A percentile compares a stretch with the other conserved stretches of the same genome.
Evolutionary conservation across 2,329 filamentous ascomycete genomes (phyloP).

Genomic region (Cladosporium sp.): DNA sequence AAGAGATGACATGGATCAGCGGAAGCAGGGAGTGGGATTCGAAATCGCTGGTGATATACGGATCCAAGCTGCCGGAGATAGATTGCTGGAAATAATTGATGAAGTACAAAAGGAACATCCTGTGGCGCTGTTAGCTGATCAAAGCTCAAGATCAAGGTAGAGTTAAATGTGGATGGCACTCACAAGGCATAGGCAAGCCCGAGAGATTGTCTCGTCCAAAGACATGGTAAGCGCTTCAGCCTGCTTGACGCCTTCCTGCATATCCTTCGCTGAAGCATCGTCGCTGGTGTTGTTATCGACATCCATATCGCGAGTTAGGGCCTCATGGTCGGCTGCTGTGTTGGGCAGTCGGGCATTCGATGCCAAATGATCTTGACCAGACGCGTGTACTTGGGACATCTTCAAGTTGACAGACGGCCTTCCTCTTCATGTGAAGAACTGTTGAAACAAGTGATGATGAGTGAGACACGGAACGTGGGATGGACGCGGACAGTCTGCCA

Average conservation of each 20-base stretch:
- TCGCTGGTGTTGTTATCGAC: not conserved
- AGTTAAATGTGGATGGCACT: slow-evolving; percentile 13
- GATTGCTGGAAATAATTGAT: slow-evolving; percentile 1
- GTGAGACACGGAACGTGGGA: too few species aligned
- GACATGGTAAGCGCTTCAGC: slow-evolving; percentile 38
- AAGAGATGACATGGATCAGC: slow-evolving; percentile 50
- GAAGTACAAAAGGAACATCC: slow-evolving; percentile 10
- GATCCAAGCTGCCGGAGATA: not conserved
- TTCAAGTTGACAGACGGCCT: not conserved
- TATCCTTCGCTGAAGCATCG: not conserved
- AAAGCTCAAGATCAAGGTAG: not conserved
- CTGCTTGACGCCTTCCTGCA: slow-evolving; percentile 33
- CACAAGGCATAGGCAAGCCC: slow-evolving; percentile 37
- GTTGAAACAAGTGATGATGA: too few species aligned
- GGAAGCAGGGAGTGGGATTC: slow-evolving; percentile 50
- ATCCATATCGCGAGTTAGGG: not conserved
- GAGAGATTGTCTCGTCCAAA: slow-evolving; percentile 38
- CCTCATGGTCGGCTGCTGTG: not conserved
- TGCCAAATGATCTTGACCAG: not conserved
- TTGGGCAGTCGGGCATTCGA: not conserved
- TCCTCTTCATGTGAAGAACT: too few species aligned
- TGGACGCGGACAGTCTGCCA: too few species aligned
- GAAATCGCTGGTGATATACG: slow-evolving; percentile 46
- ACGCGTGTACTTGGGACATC: not conserved
- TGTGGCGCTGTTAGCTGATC: not conserved